Base-by-base conservation (phyloP, 139 green algal species). In the Picochlorum sp. region DNA sequence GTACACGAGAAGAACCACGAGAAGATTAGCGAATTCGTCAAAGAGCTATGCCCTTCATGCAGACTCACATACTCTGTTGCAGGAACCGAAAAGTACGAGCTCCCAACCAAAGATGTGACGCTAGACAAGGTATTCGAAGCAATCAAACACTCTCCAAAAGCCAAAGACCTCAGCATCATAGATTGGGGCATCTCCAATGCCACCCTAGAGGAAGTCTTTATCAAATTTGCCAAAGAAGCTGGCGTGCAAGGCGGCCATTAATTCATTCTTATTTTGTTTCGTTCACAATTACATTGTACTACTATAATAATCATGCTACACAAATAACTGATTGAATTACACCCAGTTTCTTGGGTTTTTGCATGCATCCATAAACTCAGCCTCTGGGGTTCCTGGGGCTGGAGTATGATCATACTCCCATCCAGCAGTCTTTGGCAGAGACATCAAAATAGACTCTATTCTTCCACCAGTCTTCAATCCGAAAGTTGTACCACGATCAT, bases 401-500 rank as follows among this genome's bases (percentile, higher is more conserved):
- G 88, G 84, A 26, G 86, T 44, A 54, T 86, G 54, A 79, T 95
- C 81, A 72, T 99, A 99, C 76, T 92, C 79, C 88, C 88, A 98
- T 34, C 72, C 51, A 56, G 65, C 72, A 21, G 79, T 90, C 3
- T 88, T 65, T 8, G 89, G 89, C 71, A 96, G 75, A 26, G 75
- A 86, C 89, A 96, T 96, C 20, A 96, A 67, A 71, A 95, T 89
- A 73, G 81, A 95, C 85, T 99, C 94, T 60, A 97, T 98, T 60
- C 94, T 81, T 49, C 94, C 94, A 49, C 90, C 94, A 13, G 94
- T 98, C 77, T 96, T 97, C 4, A 99, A 79, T 41, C 94, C 94
- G 73, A 99, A 99, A 21, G 86, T 98, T 16, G 94, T 99, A 37
- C 94, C 92, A 49, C 92, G 81, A 78, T 97, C 92, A 78, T 97